Conservation (phyloP, 176 grass and related monocot genomes). For the Pharus latifolius region DNA sequence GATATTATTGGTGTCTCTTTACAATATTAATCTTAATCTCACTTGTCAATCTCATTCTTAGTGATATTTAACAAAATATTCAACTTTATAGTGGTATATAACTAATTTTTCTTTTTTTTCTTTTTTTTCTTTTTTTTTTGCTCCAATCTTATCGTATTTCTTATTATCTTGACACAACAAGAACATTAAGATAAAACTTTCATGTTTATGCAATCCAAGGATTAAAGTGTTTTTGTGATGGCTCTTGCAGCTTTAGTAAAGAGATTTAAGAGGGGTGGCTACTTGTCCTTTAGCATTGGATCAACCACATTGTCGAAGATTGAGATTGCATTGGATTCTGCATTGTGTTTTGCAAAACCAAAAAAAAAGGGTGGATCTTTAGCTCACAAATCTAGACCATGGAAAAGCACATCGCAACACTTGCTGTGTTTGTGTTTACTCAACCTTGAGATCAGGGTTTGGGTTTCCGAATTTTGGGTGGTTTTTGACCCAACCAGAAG, state of each 20-base stretch:
- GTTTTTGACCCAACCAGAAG: too few relatives aligned
- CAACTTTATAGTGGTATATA: too few relatives aligned
- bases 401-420: not conserved
- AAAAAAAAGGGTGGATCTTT: not conserved
- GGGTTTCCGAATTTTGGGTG: too few relatives aligned
- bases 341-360: not conserved
- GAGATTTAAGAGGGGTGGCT: too few relatives aligned
- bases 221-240: not conserved
- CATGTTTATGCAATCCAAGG: not conserved
- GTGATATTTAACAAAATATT: too few relatives aligned
- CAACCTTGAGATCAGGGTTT: too few relatives aligned
- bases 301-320: not conserved
- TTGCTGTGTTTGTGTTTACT: too few relatives aligned
- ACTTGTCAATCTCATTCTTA: too few relatives aligned
- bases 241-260: not conserved
- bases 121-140: not conserved
- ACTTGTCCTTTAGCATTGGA: not conserved
- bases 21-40: too few relatives aligned
- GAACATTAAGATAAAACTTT: not conserved
- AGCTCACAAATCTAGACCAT: not conserved
- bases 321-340: not conserved
- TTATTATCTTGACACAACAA: too few relatives aligned
- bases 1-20: too few relatives aligned
- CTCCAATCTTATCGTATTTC: too few relatives aligned
- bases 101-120: not conserved